These are phyloP conservation scores for Plasmodium coatneyi DNA, from an alignment of 169 alveolate genomes.

Conservation along the genomic window DNA sequence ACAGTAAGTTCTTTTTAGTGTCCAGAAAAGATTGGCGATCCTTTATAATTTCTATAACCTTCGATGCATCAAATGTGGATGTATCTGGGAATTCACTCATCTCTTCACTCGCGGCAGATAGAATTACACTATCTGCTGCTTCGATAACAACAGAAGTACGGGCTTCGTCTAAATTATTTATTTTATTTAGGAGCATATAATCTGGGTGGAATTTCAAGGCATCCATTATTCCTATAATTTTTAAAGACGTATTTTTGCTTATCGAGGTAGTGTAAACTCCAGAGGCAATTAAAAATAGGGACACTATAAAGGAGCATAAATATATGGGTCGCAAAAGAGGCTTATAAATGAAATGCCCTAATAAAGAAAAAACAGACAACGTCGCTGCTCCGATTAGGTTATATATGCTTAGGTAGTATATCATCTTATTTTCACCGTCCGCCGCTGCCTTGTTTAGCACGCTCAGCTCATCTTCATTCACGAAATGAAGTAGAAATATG, in stretches of 20 bases:
- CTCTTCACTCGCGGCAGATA: neutral
- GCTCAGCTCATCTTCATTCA: slow-evolving; percentile 46
- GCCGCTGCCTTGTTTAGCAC: slow-evolving; percentile 9
- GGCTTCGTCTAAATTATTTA: slow-evolving; percentile 12
- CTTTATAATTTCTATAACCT: slow-evolving; percentile 61
- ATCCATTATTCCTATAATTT: slow-evolving; percentile 75
- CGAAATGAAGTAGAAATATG: slow-evolving; percentile 56
- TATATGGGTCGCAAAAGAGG: slow-evolving; percentile 60
- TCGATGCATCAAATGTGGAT: slow-evolving; percentile 42
- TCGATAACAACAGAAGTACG: neutral
- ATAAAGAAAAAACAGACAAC: slow-evolving; percentile 44
- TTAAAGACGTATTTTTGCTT: slow-evolving; percentile 67
- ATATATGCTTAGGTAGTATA: slow-evolving; percentile 61
- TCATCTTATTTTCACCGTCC: slow-evolving; percentile 42
- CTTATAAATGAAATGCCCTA: slow-evolving; percentile 71
- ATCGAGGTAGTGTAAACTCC: slow-evolving; percentile 73
- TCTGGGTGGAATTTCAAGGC: slow-evolving; percentile 74
- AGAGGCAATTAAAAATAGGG: slow-evolving; percentile 72
- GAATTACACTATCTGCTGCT: neutral
- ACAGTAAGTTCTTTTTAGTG: slow-evolving; percentile 34
- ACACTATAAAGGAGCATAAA: slow-evolving; percentile 68
- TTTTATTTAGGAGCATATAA: slow-evolving; percentile 70
- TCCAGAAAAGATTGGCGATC: slow-evolving; percentile 46
- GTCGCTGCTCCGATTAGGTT: slow-evolving; percentile 60
- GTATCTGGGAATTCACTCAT: neutral